Percentiles rank a stretch among this genome's conserved stretches.
Evolutionary conservation across 192 early-diverging fungal species (phyloP).

Genomic region (Funneliformis geosporum): DNA sequence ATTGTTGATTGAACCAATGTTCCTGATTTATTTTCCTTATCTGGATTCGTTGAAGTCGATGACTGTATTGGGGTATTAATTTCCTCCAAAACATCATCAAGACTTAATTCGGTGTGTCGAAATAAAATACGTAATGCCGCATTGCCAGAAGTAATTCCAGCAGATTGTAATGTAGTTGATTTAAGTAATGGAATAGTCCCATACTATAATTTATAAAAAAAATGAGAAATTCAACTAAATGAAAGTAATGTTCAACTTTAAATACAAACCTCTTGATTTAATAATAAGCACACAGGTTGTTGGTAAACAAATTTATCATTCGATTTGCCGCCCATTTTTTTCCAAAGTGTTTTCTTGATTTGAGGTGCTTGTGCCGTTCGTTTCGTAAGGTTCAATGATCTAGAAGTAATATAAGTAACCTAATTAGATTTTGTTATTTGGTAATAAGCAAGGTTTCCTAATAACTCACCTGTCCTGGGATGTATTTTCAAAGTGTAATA

Average conservation of each 20-base stretch:
- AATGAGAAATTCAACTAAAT: neutral
- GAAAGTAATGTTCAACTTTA: neutral
- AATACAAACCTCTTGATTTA: slow-evolving; percentile 64
- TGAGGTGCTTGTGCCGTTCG: slow-evolving; percentile 41
- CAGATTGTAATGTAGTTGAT: slow-evolving; percentile 66
- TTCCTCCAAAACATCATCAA: slow-evolving; percentile 52
- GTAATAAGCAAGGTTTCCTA: neutral
- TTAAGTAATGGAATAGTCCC: slow-evolving; percentile 58
- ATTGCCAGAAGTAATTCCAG: slow-evolving; percentile 70
- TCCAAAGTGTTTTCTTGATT: slow-evolving; percentile 38
- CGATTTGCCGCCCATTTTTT: slow-evolving; percentile 38
- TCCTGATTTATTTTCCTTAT: slow-evolving; percentile 4
- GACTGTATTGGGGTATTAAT: slow-evolving; percentile 39
- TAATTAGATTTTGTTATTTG: neutral
- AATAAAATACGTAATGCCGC: slow-evolving; percentile 72
- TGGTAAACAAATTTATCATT: slow-evolving; percentile 51
- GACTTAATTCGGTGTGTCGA: slow-evolving; percentile 48
- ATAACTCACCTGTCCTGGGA: slow-evolving; percentile 44
- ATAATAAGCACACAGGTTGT: slow-evolving; percentile 62
- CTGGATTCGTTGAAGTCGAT: neutral
- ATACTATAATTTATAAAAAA: slow-evolving; percentile 44
- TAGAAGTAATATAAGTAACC: slow-evolving; percentile 31
- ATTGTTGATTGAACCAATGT: neutral
- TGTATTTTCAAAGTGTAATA: slow-evolving; percentile 56
- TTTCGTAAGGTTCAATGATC: slow-evolving; percentile 56